Evolutionary conservation across 1,284 basidiomycete species (phyloP).

Genomic region (Albatrellus sp.): DNA sequence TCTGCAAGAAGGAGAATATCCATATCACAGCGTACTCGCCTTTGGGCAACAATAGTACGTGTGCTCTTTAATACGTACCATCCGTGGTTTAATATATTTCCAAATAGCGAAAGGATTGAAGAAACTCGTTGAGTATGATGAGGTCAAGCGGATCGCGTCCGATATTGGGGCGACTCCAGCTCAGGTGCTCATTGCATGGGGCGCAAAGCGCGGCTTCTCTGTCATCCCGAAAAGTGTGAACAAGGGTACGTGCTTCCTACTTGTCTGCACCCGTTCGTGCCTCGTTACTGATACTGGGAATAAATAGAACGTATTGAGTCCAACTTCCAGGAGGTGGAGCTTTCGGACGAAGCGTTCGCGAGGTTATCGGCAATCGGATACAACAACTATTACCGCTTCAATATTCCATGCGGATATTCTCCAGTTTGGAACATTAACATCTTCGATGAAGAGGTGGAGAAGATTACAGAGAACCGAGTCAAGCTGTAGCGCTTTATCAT

Average conservation of each 20-base stretch:
- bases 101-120: constrained; percentile 21
- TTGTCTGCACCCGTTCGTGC: not conserved
- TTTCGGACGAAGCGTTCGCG: constrained; percentile 37
- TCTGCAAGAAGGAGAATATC: constrained; percentile 64
- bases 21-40: constrained; percentile 79
- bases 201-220: constrained; percentile 27
- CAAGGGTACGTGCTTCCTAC: constrained; percentile 17
- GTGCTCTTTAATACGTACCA: not conserved
- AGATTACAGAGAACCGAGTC: constrained; percentile 12
- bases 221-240: constrained; percentile 44
- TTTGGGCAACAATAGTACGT: constrained; percentile 65
- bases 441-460: constrained; percentile 54
- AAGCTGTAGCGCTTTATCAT: not conserved
- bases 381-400: constrained; percentile 44
- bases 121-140: constrained; percentile 50
- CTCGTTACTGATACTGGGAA: not conserved
- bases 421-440: constrained; percentile 60
- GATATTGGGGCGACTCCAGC: constrained; percentile 29
- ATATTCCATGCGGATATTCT: constrained; percentile 48
- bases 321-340: constrained; percentile 44
- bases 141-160: constrained; percentile 44
- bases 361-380: constrained; percentile 37
- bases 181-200: constrained; percentile 43
- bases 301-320: constrained; percentile 29
- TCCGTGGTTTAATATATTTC: constrained; percentile 28